Evolutionary conservation across 352 stramenopile genomes (phyloP).

Genomic region (Globisporangium spiculum): DNA sequence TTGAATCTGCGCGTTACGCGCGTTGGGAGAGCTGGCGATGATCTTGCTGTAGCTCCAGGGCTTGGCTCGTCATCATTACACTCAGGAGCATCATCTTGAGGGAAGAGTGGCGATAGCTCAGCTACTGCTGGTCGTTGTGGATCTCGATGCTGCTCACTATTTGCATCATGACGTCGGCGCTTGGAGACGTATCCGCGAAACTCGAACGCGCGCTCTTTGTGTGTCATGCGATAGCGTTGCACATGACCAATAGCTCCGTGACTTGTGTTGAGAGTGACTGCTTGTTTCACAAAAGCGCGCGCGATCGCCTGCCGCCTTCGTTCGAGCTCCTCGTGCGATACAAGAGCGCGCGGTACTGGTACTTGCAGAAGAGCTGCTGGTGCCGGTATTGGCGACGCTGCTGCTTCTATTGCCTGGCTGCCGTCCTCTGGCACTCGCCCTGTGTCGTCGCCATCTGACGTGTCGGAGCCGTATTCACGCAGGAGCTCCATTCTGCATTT

Average conservation of each 20-base stretch:
- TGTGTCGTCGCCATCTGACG: conserved; percentile 7
- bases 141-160: not conserved
- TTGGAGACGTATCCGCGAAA: conserved; percentile 37
- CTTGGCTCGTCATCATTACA: not conserved
- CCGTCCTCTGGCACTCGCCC: not conserved
- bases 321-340: not conserved
- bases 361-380: not conserved
- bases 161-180: conserved; percentile 13
- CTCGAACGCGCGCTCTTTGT: conserved; percentile 22
- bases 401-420: not conserved
- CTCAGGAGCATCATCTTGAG: not conserved
- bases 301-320: conserved; percentile 2
- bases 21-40: not conserved
- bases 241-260: not conserved
- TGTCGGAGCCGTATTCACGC: conserved; percentile 11
- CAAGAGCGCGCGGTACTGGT: not conserved
- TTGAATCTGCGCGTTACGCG: conserved; percentile 11
- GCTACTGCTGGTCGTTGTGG: not conserved
- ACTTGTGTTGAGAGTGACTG: not conserved
- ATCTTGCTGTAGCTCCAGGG: not conserved
- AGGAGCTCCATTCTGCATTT: conserved; percentile 17
- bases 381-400: not conserved
- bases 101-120: conserved; percentile 4
- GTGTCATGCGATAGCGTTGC: conserved; percentile 11
- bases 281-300: not conserved